Conservation (phyloP, 805 yeast genomes). For the Saturnispora gosingensis region DNA sequence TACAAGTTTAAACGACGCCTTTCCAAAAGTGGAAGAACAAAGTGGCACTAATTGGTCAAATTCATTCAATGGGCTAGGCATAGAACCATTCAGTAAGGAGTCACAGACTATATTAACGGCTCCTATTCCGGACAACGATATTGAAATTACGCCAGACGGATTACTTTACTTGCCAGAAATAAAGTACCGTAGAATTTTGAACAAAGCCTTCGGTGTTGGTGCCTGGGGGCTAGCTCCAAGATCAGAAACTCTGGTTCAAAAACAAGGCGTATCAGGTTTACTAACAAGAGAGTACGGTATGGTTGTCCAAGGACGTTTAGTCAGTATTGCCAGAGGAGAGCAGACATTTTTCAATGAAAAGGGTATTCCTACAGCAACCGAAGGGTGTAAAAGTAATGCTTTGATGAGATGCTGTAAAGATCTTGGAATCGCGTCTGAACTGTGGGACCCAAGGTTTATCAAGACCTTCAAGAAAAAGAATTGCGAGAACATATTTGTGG, state of each 20-base stretch:
- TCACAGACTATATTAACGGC: constrained; percentile 53
- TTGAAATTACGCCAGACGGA: constrained; percentile 96
- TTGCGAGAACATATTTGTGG: constrained; percentile 81
- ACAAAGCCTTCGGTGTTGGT: constrained; percentile 94
- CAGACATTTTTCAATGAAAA: constrained; percentile 83
- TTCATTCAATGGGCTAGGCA: constrained; percentile 80
- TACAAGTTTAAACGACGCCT: constrained; percentile 12
- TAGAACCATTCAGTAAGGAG: constrained; percentile 59
- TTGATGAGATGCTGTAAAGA: constrained; percentile 98
- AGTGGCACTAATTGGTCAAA: constrained; percentile 63
- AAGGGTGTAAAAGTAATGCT: constrained; percentile 95
- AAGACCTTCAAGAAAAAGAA: constrained; percentile 49
- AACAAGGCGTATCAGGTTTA: constrained; percentile 25
- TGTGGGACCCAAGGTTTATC: constrained; percentile 95
- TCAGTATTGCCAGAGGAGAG: constrained; percentile 90
- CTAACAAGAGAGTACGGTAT: constrained; percentile 88
- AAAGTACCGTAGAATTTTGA: constrained; percentile 82
- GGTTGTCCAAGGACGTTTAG: constrained; percentile 78
- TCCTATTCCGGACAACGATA: constrained; percentile 57
- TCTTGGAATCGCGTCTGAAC: constrained; percentile 89
- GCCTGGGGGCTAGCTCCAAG: constrained; percentile 98
- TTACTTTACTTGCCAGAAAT: constrained; percentile 87
- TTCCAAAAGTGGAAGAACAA: constrained; percentile 14
- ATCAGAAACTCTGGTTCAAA: constrained; percentile 64
- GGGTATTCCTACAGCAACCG: constrained; percentile 90